These are phyloP conservation scores for Agastache rugosa DNA, from an alignment of 257 asterid species.

Conservation along the genomic window DNA sequence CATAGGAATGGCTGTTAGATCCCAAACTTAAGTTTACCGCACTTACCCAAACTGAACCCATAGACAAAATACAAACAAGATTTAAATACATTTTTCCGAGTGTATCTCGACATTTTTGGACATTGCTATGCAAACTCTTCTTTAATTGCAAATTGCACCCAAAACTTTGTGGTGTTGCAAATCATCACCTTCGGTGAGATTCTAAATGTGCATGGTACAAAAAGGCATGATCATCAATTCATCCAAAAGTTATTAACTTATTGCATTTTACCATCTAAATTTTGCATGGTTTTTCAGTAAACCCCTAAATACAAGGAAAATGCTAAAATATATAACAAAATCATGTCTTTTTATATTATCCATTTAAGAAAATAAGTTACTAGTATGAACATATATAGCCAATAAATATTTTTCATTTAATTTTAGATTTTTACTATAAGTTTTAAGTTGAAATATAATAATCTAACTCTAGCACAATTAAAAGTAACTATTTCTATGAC, in stretches of 20 bases:
- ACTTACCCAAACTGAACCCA: constrained; percentile 16
- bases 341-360: not conserved
- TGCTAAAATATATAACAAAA: not conserved
- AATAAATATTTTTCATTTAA: not conserved
- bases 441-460: not conserved
- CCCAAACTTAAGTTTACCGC: constrained; percentile 5
- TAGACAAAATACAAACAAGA: not conserved
- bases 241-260: not conserved
- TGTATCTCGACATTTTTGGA: not conserved
- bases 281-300: not conserved
- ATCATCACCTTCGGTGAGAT: not conserved
- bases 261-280: not conserved
- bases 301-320: not conserved
- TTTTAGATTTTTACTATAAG: not conserved
- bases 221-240: not conserved
- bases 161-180: not conserved
- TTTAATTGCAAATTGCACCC: not conserved
- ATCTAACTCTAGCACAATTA: not conserved
- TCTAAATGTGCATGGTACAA: not conserved
- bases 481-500: not conserved
- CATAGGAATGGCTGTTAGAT: not conserved
- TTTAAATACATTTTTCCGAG: not conserved
- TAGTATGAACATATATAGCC: not conserved
- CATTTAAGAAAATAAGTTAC: not conserved
- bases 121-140: not conserved